A percentile compares a stretch with the other conserved stretches of the same genome.
Conservation (phyloP, 2,329 filamentous ascomycete genomes). For the Penicillium sclerotigenum region DNA sequence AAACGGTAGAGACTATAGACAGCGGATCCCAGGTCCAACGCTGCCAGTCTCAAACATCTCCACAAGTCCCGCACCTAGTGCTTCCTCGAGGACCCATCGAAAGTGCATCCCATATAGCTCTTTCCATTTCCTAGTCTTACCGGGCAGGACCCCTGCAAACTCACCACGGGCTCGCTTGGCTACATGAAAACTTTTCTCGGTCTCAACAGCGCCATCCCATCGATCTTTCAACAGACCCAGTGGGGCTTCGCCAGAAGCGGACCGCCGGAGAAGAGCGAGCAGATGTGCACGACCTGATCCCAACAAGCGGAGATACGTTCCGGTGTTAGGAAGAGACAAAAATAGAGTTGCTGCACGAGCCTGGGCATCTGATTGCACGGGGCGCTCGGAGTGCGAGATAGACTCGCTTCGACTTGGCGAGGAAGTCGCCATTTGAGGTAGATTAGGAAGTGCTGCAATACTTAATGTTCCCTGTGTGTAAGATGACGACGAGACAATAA, state of each 20-base stretch:
- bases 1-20: conserved; percentile 25
- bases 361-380: conserved; percentile 21
- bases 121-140: conserved; percentile 63
- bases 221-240: conserved; percentile 55
- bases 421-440: conserved; percentile 23
- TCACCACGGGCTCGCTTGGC: conserved; percentile 57
- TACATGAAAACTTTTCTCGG: conserved; percentile 42
- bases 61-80: conserved; percentile 58
- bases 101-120: conserved; percentile 58
- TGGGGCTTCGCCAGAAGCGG: conserved; percentile 53
- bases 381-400: conserved; percentile 11
- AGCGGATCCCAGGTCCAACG: conserved; percentile 55
- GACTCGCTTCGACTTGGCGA: conserved; percentile 29
- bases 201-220: conserved; percentile 61
- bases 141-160: conserved; percentile 54
- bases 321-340: conserved; percentile 59
- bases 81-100: conserved; percentile 60
- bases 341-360: conserved; percentile 41
- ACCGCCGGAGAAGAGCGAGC: conserved; percentile 51
- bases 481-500: conserved; percentile 52
- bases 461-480: conserved; percentile 40
- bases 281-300: conserved; percentile 55
- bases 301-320: conserved; percentile 58
- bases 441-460: conserved; percentile 40
- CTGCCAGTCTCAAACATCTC: conserved; percentile 63